These are phyloP conservation scores for Saccharomyces kudriavzevii DNA, from an alignment of 805 yeast genomes.

Conservation along the genomic window DNA sequence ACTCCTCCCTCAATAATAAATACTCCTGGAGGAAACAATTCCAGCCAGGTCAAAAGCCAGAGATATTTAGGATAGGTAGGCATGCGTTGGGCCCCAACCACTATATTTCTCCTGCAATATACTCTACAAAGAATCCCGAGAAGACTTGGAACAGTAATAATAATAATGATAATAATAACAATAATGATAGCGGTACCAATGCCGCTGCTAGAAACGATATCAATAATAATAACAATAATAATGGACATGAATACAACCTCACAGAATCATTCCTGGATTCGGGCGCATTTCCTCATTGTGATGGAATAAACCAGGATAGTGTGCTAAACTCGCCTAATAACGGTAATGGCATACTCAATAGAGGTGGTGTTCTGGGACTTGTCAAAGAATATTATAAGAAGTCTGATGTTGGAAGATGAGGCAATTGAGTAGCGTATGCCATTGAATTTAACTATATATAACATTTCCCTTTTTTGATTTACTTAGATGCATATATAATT, in stretches of 20 bases:
- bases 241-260: background rate
- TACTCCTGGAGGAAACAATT: conserved; percentile 32
- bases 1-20: conserved; percentile 7
- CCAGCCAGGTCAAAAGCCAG: conserved; percentile 26
- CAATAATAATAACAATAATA: background rate
- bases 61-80: conserved; percentile 15
- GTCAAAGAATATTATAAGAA: conserved; percentile 68
- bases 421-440: background rate
- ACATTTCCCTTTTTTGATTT: background rate
- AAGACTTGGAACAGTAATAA: conserved; percentile 4
- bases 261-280: background rate
- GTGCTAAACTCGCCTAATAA: background rate
- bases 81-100: conserved; percentile 6
- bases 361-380: conserved; percentile 62
- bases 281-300: background rate
- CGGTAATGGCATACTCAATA: background rate
- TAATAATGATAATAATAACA: conserved; percentile 3
- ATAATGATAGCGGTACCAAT: conserved; percentile 2
- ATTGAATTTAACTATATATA: background rate
- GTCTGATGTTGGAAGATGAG: conserved; percentile 26
- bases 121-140: background rate
- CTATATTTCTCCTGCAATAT: background rate
- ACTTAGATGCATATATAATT: background rate
- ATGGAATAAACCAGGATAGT: background rate
- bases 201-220: background rate